Percentiles rank a stretch among this genome's conserved stretches.
Conservation (phyloP, 2,329 filamentous ascomycete species). For the Beauveria brongniartii region DNA sequence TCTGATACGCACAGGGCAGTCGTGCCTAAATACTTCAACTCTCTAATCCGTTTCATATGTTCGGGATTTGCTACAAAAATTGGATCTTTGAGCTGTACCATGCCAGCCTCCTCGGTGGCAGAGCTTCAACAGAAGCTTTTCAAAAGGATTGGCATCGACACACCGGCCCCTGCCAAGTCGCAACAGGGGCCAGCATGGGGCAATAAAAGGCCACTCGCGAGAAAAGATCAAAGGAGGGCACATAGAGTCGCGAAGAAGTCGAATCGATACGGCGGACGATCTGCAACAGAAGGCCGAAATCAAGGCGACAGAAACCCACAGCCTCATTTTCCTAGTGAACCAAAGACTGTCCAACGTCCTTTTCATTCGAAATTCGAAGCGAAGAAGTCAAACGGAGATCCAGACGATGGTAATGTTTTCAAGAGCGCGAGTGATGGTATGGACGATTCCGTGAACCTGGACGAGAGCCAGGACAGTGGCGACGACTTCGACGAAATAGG, state of each 20-base stretch:
- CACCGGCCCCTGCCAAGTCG: constrained; percentile 16
- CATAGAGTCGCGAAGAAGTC: constrained; percentile 55
- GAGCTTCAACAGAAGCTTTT: constrained; percentile 31
- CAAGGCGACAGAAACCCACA: constrained; percentile 12
- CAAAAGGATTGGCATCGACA: constrained; percentile 28
- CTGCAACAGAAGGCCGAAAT: constrained; percentile 12
- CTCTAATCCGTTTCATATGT: background rate
- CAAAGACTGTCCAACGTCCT: background rate
- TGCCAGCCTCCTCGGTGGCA: constrained; percentile 20
- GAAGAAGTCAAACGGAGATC: background rate
- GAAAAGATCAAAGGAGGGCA: constrained; percentile 61
- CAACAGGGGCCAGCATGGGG: constrained; percentile 12
- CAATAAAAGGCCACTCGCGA: constrained; percentile 20
- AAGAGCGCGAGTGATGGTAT: background rate
- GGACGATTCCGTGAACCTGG: constrained; percentile 10
- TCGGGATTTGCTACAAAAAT: background rate
- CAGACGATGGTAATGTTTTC: constrained; percentile 4
- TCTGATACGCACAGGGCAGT: background rate
- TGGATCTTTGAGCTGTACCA: background rate
- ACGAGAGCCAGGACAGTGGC: constrained; percentile 16
- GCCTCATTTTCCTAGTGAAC: background rate
- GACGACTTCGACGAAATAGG: constrained; percentile 18
- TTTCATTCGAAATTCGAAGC: background rate
- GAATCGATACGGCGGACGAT: constrained; percentile 20
- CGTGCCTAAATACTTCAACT: background rate